phyloP scores from a whole-genome alignment of 1,284 basidiomycete genomes.

The Leucoagaricus sp. region DNA sequence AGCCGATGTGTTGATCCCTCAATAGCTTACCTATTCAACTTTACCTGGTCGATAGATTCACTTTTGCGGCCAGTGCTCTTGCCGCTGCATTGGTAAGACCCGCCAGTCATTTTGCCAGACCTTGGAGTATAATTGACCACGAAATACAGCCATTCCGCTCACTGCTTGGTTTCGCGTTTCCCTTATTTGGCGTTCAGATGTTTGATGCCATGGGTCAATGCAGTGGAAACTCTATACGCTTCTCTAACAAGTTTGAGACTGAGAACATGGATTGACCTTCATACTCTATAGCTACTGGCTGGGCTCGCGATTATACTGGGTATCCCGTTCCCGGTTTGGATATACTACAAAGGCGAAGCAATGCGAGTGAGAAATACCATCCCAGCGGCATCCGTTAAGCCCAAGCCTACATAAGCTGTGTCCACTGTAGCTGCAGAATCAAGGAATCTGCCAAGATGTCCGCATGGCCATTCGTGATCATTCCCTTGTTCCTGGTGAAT shows the following conservation, averaged over 20 bases:
- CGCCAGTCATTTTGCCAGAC: no score
- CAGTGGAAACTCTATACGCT: constrained; percentile 56
- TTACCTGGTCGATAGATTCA: constrained; percentile 72
- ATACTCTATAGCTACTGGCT: constrained; percentile 30
- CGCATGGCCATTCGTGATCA: no score
- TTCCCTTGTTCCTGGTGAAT: no score
- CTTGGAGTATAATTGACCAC: no score
- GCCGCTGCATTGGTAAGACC: constrained; percentile 64
- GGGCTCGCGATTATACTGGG: constrained; percentile 49
- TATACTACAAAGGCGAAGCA: constrained; percentile 61
- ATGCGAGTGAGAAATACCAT: constrained; percentile 32
- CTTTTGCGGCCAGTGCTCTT: constrained; percentile 66
- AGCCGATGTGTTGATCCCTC: not conserved
- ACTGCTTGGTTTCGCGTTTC: constrained; percentile 71
- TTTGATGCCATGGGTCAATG: constrained; percentile 62
- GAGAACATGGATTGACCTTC: no score
- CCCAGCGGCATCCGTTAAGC: constrained; percentile 16
- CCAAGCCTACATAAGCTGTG: not conserved
- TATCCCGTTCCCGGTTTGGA: constrained; percentile 66
- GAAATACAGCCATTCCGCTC: constrained; percentile 77
- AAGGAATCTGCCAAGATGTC: not conserved
- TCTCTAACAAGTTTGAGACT: not conserved
- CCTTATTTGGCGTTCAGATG: constrained; percentile 72
- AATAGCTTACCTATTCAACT: constrained; percentile 71
- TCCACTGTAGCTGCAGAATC: not conserved